Percentiles rank a stretch among this genome's conserved stretches.
Evolutionary conservation across 2,329 filamentous ascomycete genomes (phyloP).

Genomic region (Thielaviopsis populi): DNA sequence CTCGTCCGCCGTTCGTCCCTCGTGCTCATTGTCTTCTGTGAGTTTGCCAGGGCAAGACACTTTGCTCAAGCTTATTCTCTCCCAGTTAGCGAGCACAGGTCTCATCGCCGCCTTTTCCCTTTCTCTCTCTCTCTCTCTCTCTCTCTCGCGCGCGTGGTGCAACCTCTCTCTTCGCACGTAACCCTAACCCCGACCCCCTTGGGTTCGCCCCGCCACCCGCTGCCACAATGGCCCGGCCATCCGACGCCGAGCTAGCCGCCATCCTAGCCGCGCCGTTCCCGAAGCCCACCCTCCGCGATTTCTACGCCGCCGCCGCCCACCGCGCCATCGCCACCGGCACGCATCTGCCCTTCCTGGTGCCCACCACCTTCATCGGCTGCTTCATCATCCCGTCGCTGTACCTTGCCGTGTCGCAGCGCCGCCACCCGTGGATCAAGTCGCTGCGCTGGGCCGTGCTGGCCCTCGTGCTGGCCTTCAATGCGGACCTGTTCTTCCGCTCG

Average conservation of each 20-base stretch:
- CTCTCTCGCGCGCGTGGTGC: neutral
- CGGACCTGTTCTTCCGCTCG: constrained; percentile 26
- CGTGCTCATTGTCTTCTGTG: neutral
- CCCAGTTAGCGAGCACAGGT: neutral
- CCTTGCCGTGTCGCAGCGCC: constrained; percentile 40
- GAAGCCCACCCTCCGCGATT: constrained; percentile 18
- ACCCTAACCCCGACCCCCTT: neutral
- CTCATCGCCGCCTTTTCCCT: neutral
- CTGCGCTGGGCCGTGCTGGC: constrained; percentile 34
- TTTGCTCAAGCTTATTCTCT: neutral
- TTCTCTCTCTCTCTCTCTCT: neutral
- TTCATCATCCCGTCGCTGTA: constrained; percentile 39
- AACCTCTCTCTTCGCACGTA: neutral
- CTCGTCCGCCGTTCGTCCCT: neutral
- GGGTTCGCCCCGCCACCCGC: neutral
- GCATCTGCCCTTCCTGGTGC: constrained; percentile 36
- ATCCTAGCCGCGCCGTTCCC: constrained; percentile 11
- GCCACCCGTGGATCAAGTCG: constrained; percentile 31
- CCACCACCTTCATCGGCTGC: constrained; percentile 34
- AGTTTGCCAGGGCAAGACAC: neutral
- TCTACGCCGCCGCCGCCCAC: constrained; percentile 27
- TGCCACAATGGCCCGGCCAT: neutral
- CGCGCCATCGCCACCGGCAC: constrained; percentile 26
- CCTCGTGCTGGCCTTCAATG: constrained; percentile 31
- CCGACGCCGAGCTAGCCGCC: constrained; percentile 4